phyloP scores from a whole-genome alignment of 331 rosid species.

The Malus hybrid region DNA sequence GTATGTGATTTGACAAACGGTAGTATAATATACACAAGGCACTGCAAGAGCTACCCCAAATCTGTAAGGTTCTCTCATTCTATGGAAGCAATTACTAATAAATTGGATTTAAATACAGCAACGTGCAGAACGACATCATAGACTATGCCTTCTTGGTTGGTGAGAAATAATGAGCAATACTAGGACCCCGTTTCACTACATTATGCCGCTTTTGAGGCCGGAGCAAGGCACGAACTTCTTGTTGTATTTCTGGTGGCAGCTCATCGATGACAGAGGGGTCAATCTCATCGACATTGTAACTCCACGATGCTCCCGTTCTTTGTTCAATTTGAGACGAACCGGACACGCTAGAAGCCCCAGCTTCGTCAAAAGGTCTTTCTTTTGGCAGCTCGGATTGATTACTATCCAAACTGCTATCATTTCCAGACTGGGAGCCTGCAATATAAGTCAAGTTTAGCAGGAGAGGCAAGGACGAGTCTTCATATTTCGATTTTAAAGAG shows the following conservation, averaged over 20 bases:
- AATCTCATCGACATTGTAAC: slow-evolving; percentile 65
- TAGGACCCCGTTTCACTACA: slow-evolving; percentile 47
- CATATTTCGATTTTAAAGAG: neutral
- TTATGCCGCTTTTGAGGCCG: slow-evolving; percentile 64
- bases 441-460: neutral
- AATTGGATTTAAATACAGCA: neutral
- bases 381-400: slow-evolving; percentile 21
- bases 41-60: neutral
- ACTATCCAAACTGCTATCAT: slow-evolving; percentile 8
- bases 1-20: too few species aligned
- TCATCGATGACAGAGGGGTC: slow-evolving; percentile 76
- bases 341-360: slow-evolving; percentile 6
- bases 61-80: neutral
- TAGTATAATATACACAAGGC: neutral
- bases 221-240: slow-evolving; percentile 57
- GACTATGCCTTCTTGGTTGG: slow-evolving; percentile 42
- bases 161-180: slow-evolving; percentile 59
- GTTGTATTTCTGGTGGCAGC: slow-evolving; percentile 73
- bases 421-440: slow-evolving; percentile 27
- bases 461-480: neutral
- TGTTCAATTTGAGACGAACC: slow-evolving; percentile 19
- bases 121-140: neutral
- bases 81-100: neutral
- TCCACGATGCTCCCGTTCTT: slow-evolving; percentile 47
- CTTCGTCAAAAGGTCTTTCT: slow-evolving; percentile 25